Evolutionary conservation across 2,329 filamentous ascomycete species (phyloP).

Genomic region (Chaetomiaceae sp.): DNA sequence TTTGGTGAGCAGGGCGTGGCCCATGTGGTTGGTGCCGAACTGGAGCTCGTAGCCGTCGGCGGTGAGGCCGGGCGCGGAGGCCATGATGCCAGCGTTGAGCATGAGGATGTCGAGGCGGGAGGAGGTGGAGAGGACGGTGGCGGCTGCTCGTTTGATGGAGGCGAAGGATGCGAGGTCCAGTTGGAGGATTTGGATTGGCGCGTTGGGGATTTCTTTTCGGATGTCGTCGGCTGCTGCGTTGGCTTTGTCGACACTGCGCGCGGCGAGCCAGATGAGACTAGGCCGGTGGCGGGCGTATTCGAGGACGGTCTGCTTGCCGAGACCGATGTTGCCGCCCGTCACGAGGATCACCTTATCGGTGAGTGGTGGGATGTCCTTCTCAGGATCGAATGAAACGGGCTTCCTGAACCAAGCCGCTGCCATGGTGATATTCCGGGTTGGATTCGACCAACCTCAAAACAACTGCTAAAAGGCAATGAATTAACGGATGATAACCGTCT

Average conservation of each 20-base stretch:
- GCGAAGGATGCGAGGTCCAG: slow-evolving; percentile 40
- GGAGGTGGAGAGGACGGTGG: slow-evolving; percentile 28
- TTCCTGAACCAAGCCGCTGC: neutral
- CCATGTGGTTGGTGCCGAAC: slow-evolving; percentile 44
- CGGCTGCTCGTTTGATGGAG: slow-evolving; percentile 37
- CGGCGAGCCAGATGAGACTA: slow-evolving; percentile 28
- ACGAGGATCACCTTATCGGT: slow-evolving; percentile 39
- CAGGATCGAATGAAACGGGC: slow-evolving; percentile 16
- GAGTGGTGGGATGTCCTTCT: slow-evolving; percentile 34
- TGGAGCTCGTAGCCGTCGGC: slow-evolving; percentile 43
- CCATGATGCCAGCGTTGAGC: slow-evolving; percentile 42
- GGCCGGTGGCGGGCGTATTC: slow-evolving; percentile 35
- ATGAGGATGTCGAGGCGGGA: slow-evolving; percentile 38
- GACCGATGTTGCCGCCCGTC: slow-evolving; percentile 44
- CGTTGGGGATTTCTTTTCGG: slow-evolving; percentile 17
- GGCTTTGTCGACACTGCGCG: slow-evolving; percentile 33
- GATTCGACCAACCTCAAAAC: neutral
- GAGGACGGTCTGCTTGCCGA: slow-evolving; percentile 40
- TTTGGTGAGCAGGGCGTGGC: slow-evolving; percentile 38
- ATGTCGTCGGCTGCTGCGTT: slow-evolving; percentile 34
- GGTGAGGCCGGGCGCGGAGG: slow-evolving; percentile 29
- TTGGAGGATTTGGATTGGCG: slow-evolving; percentile 30
- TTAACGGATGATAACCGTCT: neutral
- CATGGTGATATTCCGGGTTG: neutral
- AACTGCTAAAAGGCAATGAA: neutral